phyloP scores from a whole-genome alignment of 2,329 filamentous ascomycete genomes.

The Xylariaceae sp. region DNA sequence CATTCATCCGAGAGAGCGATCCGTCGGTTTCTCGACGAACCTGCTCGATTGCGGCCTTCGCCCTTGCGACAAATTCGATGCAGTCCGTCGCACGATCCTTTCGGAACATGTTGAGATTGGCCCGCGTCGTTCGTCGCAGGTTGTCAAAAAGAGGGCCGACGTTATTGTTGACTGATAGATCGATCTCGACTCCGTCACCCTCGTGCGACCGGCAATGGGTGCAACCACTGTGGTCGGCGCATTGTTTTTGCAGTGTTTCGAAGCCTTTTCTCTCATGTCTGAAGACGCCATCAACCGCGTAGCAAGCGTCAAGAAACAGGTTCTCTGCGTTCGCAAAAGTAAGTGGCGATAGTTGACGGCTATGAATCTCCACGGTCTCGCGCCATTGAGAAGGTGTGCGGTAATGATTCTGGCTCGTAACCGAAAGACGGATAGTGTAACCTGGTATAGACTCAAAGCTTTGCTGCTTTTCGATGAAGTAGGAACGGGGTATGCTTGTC shows the following conservation, averaged over 20 bases:
- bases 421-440: slow-evolving; percentile 45
- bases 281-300: slow-evolving; percentile 40
- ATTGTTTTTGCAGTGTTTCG: slow-evolving; percentile 38
- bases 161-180: slow-evolving; percentile 46
- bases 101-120: slow-evolving; percentile 44
- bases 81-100: slow-evolving; percentile 42
- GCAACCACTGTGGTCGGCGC: slow-evolving; percentile 36
- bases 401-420: slow-evolving; percentile 41
- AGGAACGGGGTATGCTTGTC: slow-evolving; percentile 43
- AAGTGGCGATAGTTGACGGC: slow-evolving; percentile 46
- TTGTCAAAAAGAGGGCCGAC: slow-evolving; percentile 46
- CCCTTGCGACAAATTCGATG: slow-evolving; percentile 39
- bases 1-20: slow-evolving; percentile 40
- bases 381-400: slow-evolving; percentile 37
- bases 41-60: slow-evolving; percentile 37
- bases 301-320: slow-evolving; percentile 44
- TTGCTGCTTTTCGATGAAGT: slow-evolving; percentile 43
- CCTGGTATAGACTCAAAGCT: slow-evolving; percentile 46
- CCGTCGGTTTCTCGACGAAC: slow-evolving; percentile 42
- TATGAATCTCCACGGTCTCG: slow-evolving; percentile 42
- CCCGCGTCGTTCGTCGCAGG: slow-evolving; percentile 41
- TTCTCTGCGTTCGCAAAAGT: slow-evolving; percentile 45
- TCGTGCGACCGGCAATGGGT: slow-evolving; percentile 40
- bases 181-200: slow-evolving; percentile 43
- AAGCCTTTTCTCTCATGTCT: slow-evolving; percentile 40